A percentile compares a stretch with the other conserved stretches of the same genome.
Evolutionary conservation across 176 grass and related monocot genomes (phyloP).

Genomic region (Metroxylon sagu): DNA sequence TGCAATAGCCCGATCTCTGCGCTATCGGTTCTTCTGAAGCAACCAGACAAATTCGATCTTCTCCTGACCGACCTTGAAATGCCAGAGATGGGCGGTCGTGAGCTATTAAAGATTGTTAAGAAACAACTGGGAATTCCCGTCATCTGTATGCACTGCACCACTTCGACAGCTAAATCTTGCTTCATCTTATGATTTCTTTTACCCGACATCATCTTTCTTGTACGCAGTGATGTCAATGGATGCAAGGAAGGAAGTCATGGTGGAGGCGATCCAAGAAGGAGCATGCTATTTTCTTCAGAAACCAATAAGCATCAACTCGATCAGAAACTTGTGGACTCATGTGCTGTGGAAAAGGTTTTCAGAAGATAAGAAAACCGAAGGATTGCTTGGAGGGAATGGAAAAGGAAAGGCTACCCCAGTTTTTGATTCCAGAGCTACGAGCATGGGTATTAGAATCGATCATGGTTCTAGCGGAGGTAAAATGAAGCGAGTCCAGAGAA

Average conservation of each 20-base stretch:
- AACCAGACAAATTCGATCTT: neutral
- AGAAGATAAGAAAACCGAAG: neutral
- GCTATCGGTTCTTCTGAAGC: constrained; percentile 1
- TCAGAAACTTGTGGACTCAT: neutral
- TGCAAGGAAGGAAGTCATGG: neutral
- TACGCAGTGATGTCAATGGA: neutral
- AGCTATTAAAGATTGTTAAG: neutral
- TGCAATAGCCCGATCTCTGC: neutral
- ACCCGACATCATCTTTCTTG: neutral
- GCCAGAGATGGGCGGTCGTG: neutral
- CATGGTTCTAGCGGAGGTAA: neutral
- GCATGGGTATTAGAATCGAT: neutral
- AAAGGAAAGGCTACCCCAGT: neutral
- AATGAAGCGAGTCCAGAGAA: neutral
- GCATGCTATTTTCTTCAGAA: constrained; percentile 3
- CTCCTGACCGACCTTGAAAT: neutral
- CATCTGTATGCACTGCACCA: neutral
- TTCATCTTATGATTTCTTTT: neutral
- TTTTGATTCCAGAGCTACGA: neutral
- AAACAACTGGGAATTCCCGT: constrained; percentile 1
- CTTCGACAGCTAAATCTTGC: neutral
- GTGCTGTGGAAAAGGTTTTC: constrained; percentile 1
- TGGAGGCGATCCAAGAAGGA: neutral
- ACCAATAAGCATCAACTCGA: neutral
- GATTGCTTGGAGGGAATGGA: too few species aligned